phyloP scores from a whole-genome alignment of 768 basidiomycete species.

The Fomitopsis pulvina region DNA sequence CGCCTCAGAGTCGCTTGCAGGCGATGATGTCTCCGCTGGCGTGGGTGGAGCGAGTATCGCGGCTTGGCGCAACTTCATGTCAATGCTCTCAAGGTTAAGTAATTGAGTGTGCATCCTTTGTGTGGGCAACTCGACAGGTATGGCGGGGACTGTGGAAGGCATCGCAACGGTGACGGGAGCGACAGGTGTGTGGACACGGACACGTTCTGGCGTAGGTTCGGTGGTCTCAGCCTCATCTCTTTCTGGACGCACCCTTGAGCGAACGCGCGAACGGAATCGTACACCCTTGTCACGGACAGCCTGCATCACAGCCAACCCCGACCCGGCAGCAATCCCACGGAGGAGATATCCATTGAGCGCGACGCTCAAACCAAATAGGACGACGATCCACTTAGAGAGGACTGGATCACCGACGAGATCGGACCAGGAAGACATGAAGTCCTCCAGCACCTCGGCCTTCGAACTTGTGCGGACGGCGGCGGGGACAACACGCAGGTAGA shows the following conservation, averaged over 20 bases:
- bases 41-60: constrained; percentile 15
- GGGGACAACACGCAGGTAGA: constrained; percentile 46
- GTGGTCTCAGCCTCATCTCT: constrained; percentile 10
- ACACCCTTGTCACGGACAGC: constrained; percentile 19
- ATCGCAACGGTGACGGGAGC: constrained; percentile 7
- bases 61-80: constrained; percentile 39
- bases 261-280: constrained; percentile 20
- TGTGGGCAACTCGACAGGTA: constrained; percentile 4
- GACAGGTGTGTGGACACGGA: constrained; percentile 11
- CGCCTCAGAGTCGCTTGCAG: constrained; percentile 12
- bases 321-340: constrained; percentile 69
- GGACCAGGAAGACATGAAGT: constrained; percentile 90
- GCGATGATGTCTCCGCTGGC: constrained; percentile 17
- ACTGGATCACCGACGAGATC: constrained; percentile 90
- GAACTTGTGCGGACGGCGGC: constrained; percentile 20
- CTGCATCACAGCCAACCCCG: constrained; percentile 21
- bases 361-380: constrained; percentile 78
- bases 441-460: constrained; percentile 55
- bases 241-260: constrained; percentile 12
- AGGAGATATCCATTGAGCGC: constrained; percentile 90
- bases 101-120: constrained; percentile 19
- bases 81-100: constrained; percentile 53
- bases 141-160: constrained; percentile 2
- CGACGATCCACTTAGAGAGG: constrained; percentile 91
- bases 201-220: constrained; percentile 10